Evolutionary conservation across 2,329 filamentous ascomycete species (phyloP).

Genomic region (Metarhizium humberi): DNA sequence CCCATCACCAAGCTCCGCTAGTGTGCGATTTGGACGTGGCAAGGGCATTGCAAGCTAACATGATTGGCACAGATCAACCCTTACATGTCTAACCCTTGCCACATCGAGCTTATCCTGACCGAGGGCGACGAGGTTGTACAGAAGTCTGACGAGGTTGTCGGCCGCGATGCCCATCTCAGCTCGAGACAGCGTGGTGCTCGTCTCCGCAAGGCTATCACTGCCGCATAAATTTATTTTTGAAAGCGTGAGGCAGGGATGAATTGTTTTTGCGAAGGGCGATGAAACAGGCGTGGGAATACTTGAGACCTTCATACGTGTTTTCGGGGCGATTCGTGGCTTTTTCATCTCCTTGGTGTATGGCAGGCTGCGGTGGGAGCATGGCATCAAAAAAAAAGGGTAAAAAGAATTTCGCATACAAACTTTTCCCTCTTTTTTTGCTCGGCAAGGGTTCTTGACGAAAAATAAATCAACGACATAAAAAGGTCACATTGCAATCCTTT

Average conservation of each 20-base stretch:
- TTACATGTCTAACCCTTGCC: constrained; percentile 99
- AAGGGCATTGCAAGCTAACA: constrained; percentile 15
- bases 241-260: constrained; percentile 5
- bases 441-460: constrained; percentile 27
- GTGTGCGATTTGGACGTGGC: neutral
- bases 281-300: constrained; percentile 6
- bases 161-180: constrained; percentile 64
- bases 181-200: constrained; percentile 83
- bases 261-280: constrained; percentile 3
- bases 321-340: constrained; percentile 23
- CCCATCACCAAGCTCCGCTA: neutral
- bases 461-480: constrained; percentile 16
- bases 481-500: neutral
- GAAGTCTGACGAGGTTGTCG: constrained; percentile 79
- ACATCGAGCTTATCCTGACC: constrained; percentile 99
- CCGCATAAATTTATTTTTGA: constrained; percentile 38
- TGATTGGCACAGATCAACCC: constrained; percentile 77
- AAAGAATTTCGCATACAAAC: constrained; percentile 19
- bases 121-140: constrained; percentile 93
- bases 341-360: constrained; percentile 29
- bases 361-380: constrained; percentile 28
- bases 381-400: constrained; percentile 25
- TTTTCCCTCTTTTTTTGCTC: constrained; percentile 16
- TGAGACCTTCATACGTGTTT: constrained; percentile 10
- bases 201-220: constrained; percentile 54